Base-by-base conservation (phyloP, 306 rosid genomes). In the Sicyos baderoa region DNA sequence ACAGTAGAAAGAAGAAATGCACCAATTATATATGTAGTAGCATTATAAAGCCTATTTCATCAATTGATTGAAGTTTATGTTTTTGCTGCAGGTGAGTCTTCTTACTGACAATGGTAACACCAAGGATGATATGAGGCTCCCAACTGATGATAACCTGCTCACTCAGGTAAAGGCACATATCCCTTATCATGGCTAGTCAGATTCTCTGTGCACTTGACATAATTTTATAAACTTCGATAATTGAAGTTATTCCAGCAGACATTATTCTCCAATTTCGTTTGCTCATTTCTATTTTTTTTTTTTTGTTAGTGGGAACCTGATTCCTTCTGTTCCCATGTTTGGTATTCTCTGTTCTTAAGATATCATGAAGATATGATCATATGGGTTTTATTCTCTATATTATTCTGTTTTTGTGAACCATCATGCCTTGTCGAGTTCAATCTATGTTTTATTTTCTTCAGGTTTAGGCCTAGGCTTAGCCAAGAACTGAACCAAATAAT, bases 121-220 rank as follows among this genome's bases (percentile, higher is more conserved):
- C 52, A 80, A 69, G 59, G 80, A 76, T 48, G 80, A 80, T 32
- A 27, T 80, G 64, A 80, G 72, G 52, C 80, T 73, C 59, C 73
- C 78, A 19, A 73, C 80, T 14, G 83, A 76, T 60, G 80, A 80
- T 0, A 23, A 0, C 18, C 66, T 76, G 62, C 83, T 76, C 51
- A 8, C 55, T 5, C 84, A 68, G 84, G 78, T 76, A 66, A 25
- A 72, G 48, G 2, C 70, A 62, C 53, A 54, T 6, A 25, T 49
- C 47, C 13, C 49, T 29, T 51, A 0, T 5, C 1, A 23, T 4
- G 66, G 45, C 57, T 15, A 9, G 11, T n/a, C 9, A 18, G 44
- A 62, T 62, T 62, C 68, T 60, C 45, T 6, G 10, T 51, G 29
- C 61, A 51, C 27, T 50, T 25, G 47, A 68, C 32, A 42, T 64